Conservation (phyloP, 176 grass and related monocot species). For the Oryza rufipogon region DNA sequence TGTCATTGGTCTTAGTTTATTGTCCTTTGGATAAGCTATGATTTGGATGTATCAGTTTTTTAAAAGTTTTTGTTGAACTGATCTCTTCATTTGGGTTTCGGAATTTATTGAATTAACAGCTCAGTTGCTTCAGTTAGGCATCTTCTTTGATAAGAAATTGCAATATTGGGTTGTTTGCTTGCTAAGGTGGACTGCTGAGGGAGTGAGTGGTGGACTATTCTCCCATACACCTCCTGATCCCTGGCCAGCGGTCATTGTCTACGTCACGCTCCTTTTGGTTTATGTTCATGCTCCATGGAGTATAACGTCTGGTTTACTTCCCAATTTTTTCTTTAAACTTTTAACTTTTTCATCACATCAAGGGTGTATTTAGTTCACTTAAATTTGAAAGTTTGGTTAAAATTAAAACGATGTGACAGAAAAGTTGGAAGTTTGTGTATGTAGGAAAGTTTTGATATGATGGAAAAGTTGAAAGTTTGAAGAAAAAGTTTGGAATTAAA, state of each 20-base stretch:
- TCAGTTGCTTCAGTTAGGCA: background rate
- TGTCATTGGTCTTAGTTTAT: background rate
- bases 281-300: background rate
- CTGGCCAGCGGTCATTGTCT: background rate
- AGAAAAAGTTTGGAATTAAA: no score
- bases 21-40: background rate
- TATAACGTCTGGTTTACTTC: no score
- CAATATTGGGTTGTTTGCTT: background rate
- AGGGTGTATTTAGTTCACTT: no score
- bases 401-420: no score
- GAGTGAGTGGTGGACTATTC: background rate
- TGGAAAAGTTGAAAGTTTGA: no score
- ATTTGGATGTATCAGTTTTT: background rate
- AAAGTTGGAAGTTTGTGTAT: no score
- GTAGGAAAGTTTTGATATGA: no score
- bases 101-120: background rate
- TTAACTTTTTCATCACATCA: no score
- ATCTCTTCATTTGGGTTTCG: background rate
- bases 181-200: background rate
- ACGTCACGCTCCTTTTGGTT: background rate
- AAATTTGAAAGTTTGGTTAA: no score
- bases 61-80: background rate
- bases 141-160: constrained; percentile 1
- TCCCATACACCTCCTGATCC: background rate
- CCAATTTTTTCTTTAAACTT: no score